phyloP scores from a whole-genome alignment of 140 eudicot species.

The Flaveria floridana region DNA sequence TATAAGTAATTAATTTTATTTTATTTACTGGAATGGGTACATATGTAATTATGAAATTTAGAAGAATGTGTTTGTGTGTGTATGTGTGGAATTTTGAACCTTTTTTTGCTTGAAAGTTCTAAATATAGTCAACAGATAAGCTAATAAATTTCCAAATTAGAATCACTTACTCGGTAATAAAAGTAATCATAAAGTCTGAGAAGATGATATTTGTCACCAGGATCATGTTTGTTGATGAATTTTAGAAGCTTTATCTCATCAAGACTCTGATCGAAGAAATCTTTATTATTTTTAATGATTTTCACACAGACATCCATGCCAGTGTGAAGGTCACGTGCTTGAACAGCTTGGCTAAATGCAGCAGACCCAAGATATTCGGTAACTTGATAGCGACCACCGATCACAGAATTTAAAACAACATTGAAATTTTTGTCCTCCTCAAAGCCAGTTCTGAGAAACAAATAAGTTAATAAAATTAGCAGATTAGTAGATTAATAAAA shows the following conservation, averaged over 20 bases:
- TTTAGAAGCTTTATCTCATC: constrained; percentile 98
- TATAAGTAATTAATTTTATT: background rate
- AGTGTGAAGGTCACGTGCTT: constrained; percentile 97
- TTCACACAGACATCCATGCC: constrained; percentile 99
- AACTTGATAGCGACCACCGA: constrained; percentile 98
- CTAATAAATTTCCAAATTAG: background rate
- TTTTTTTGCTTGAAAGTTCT: background rate
- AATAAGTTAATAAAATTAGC: constrained; percentile 13
- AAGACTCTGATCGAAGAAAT: constrained; percentile 99
- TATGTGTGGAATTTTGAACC: background rate
- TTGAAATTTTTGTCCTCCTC: constrained; percentile 98
- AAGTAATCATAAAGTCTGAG: constrained; percentile 97
- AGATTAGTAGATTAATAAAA: background rate
- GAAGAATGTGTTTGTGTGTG: background rate
- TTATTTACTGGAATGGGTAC: background rate
- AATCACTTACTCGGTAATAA: constrained; percentile 81
- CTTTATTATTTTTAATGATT: constrained; percentile 93
- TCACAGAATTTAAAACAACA: constrained; percentile 87
- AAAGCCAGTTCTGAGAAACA: constrained; percentile 84
- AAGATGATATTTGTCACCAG: constrained; percentile 86
- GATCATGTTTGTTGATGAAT: constrained; percentile 94
- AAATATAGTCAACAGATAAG: constrained; percentile 11
- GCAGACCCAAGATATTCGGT: constrained; percentile 99
- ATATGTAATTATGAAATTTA: background rate
- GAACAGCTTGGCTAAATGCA: constrained; percentile 98